phyloP scores from a whole-genome alignment of 768 basidiomycete genomes.

The Strobilomyces dryophilus region DNA sequence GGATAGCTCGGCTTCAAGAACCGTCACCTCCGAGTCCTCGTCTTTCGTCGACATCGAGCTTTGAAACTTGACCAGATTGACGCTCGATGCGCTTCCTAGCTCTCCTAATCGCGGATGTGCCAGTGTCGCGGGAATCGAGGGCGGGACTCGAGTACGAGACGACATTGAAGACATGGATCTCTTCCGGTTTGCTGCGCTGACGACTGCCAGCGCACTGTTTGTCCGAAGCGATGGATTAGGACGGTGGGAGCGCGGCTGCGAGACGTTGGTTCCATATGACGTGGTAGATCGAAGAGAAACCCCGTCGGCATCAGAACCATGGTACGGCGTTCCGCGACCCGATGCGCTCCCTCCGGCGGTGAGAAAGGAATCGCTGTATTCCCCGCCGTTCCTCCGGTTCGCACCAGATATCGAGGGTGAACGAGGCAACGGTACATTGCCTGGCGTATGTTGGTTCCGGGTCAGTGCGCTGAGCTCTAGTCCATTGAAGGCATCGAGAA shows the following conservation, averaged over 20 bases:
- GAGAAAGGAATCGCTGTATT: conserved; percentile 25
- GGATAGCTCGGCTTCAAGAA: conserved; percentile 55
- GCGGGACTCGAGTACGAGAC: conserved; percentile 39
- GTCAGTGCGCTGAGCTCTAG: conserved; percentile 69
- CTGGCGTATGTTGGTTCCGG: conserved; percentile 24
- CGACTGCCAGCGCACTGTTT: conserved; percentile 22
- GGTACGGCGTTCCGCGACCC: conserved; percentile 28
- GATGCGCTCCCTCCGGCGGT: conserved; percentile 23
- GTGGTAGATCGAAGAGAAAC: conserved; percentile 51
- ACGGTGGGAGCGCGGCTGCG: conserved; percentile 44
- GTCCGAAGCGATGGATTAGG: conserved; percentile 37
- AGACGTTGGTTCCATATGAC: conserved; percentile 47
- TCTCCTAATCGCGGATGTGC: conserved; percentile 29
- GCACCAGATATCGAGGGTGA: conserved; percentile 27
- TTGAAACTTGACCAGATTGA: conserved; percentile 49
- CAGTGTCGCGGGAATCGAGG: conserved; percentile 29
- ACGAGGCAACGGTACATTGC: conserved; percentile 22
- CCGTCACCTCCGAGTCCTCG: conserved; percentile 35
- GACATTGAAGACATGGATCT: conserved; percentile 59
- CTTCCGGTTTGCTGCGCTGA: conserved; percentile 44
- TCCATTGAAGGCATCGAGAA: conserved; percentile 79
- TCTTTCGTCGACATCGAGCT: conserved; percentile 21
- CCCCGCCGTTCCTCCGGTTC: conserved; percentile 26
- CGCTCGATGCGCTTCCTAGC: conserved; percentile 38
- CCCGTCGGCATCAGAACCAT: conserved; percentile 42